Evolutionary conservation across 2,329 filamentous ascomycete species (phyloP).

Genomic region (Aspergillus pseudoterreus): DNA sequence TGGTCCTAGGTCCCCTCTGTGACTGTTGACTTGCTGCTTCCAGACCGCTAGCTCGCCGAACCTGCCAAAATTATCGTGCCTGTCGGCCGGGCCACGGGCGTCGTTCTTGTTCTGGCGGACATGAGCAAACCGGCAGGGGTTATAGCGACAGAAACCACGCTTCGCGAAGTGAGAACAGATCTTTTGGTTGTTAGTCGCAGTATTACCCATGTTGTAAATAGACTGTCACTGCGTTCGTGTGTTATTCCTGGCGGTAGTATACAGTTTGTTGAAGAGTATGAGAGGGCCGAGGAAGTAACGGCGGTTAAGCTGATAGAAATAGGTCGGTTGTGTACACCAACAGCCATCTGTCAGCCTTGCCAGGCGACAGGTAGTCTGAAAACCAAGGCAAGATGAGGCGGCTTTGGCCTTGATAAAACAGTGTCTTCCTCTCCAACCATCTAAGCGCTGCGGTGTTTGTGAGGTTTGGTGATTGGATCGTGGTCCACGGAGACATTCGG

Average conservation of each 20-base stretch:
- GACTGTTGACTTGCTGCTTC: slow-evolving; percentile 3
- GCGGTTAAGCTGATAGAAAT: not conserved
- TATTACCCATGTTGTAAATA: not conserved
- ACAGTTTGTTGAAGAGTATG: not conserved
- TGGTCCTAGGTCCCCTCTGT: slow-evolving; percentile 1
- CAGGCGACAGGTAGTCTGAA: not conserved
- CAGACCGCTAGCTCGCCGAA: slow-evolving; percentile 4
- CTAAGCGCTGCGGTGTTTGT: slow-evolving; percentile 4
- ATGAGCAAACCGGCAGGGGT: slow-evolving; percentile 5
- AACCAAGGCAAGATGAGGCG: not conserved
- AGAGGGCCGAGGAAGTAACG: not conserved
- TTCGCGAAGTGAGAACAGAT: slow-evolving; percentile 11
- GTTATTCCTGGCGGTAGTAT: not conserved
- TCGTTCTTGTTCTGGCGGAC: not conserved
- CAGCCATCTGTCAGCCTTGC: not conserved
- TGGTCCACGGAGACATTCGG: not conserved
- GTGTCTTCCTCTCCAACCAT: not conserved
- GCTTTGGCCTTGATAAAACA: slow-evolving; percentile 1
- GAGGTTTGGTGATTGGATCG: slow-evolving; percentile 3
- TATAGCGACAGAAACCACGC: slow-evolving; percentile 7
- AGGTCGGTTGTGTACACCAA: not conserved
- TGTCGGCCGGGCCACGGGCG: not conserved
- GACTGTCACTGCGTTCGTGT: not conserved
- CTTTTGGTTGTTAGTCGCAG: not conserved
- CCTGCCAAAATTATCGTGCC: not conserved